Base-by-base conservation (phyloP, 2,329 filamentous ascomycete species). In the Aspergillus ochraceus region DNA sequence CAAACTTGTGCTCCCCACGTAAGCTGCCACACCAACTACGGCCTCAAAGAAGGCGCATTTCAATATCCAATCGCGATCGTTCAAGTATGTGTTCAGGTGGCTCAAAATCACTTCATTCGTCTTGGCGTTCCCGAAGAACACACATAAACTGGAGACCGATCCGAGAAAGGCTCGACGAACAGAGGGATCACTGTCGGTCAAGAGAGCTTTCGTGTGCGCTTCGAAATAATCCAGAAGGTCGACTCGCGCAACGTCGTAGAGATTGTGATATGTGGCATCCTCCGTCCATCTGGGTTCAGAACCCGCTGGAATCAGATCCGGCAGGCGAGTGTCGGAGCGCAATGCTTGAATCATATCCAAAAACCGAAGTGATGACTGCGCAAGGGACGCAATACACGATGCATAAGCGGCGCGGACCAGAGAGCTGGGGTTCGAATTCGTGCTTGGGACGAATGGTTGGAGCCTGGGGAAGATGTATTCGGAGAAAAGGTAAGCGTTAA, bases 31-130 rank as follows among this genome's bases (percentile, higher is more conserved):
- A 3, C 93, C 94, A 17, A 98, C 91, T 26, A 98, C 92, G 0
- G 92, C 91, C 70, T 97, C 93, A 70, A 99, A 97, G 72, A 98
- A 98, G 2, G 94, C 92, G 69, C 92, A 97, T 74, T 97, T 97
- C 32, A 99, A 80, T 74, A 92, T 92, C 95, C 95, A 99, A 73
- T 99, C 93, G 47, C 90, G 87, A 69, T 98, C 95, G 66, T 99
- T 99, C 9, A 99, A 79, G 69, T 99, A 99, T 0, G 95, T 99
- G 71, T 98, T 98, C 29, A 99, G 81, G 77, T 99, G 95, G 32
- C 92, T 96, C 22, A 99, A 80, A 17, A 99, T 88, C n/a, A 99
- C 91, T 71, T 99, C 95, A 73, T 96, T 97, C 1, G 94, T 90
- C 70, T 92, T 90, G n/a, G 88, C 85, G 61, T 90, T 93, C 3